Evolutionary conservation across 441 rosid species (phyloP).

Genomic region (Isatis lusitanica): DNA sequence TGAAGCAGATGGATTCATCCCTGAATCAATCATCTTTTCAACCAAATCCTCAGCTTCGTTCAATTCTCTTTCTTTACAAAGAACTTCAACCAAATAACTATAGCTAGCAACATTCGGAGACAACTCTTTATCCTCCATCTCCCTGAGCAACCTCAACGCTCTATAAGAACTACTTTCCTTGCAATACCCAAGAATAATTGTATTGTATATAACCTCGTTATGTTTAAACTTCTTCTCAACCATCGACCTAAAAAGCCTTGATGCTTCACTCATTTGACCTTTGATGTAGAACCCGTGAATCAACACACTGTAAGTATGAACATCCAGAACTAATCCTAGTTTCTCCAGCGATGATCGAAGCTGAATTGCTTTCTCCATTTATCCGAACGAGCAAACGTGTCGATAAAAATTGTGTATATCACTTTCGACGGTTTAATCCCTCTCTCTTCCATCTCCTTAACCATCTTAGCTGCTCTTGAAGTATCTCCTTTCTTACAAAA

Average conservation of each 20-base stretch:
- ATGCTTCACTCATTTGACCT: conserved; percentile 74
- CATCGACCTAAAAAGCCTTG: conserved; percentile 54
- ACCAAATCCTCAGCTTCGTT: conserved; percentile 59
- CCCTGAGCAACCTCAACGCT: conserved; percentile 59
- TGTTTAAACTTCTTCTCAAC: conserved; percentile 48
- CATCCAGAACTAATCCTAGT: conserved; percentile 63
- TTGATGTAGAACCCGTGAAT: conserved; percentile 69
- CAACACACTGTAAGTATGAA: conserved; percentile 54
- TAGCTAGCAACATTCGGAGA: conserved; percentile 69
- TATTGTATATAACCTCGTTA: conserved; percentile 63
- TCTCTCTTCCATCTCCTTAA: conserved; percentile 84
- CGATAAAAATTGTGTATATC: conserved; percentile 64
- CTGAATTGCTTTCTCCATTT: conserved; percentile 67
- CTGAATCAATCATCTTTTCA: conserved; percentile 52
- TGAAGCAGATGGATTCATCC: conserved; percentile 53
- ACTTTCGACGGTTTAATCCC: conserved; percentile 64
- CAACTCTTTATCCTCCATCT: conserved; percentile 57
- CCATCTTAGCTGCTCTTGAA: conserved; percentile 44
- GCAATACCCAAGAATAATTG: conserved; percentile 72
- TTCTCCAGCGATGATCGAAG: conserved; percentile 55
- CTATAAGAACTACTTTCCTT: conserved; percentile 63
- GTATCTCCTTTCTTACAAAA: conserved; percentile 50
- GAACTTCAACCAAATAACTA: conserved; percentile 50
- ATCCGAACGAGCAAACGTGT: conserved; percentile 46
- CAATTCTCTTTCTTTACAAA: conserved; percentile 62